Percentiles rank a stretch among this genome's conserved stretches.
These are phyloP conservation scores for Camellia sinensis DNA, from an alignment of 148 eudicot genomes.

Conservation along the genomic window DNA sequence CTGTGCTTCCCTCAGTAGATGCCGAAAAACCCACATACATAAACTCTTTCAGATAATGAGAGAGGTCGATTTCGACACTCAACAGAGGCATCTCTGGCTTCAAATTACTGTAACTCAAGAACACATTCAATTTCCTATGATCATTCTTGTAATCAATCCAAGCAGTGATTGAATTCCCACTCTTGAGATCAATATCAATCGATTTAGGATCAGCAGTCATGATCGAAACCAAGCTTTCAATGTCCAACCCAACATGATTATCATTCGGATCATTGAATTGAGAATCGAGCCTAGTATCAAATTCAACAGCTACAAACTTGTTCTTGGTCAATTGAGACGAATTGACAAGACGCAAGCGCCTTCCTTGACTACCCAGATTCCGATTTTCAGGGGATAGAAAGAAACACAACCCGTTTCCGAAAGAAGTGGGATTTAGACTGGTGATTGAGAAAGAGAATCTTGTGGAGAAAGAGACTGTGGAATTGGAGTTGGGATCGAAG, in stretches of 20 bases:
- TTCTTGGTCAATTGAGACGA: constrained; percentile 59
- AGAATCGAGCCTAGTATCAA: constrained; percentile 64
- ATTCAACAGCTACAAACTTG: constrained; percentile 74
- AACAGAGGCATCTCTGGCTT: constrained; percentile 57
- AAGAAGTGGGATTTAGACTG: constrained; percentile 52
- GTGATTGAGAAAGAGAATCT: constrained; percentile 56
- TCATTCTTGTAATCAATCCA: constrained; percentile 79
- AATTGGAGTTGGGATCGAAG: constrained; percentile 43
- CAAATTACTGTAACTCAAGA: constrained; percentile 43
- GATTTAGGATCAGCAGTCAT: constrained; percentile 36
- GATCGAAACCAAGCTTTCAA: constrained; percentile 56
- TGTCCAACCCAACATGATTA: constrained; percentile 80
- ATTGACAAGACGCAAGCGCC: constrained; percentile 76
- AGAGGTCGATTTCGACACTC: constrained; percentile 49
- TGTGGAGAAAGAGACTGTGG: constrained; percentile 72
- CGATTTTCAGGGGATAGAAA: constrained; percentile 62
- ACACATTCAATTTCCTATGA: constrained; percentile 39
- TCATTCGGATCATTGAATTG: constrained; percentile 63
- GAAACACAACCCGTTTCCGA: constrained; percentile 77
- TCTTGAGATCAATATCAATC: constrained; percentile 51
- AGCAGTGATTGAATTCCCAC: constrained; percentile 55
- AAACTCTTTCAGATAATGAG: constrained; percentile 47
- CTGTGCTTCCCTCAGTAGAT: constrained; percentile 91
- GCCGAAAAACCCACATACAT: constrained; percentile 84
- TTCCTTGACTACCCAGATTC: constrained; percentile 71